A percentile compares a stretch with the other conserved stretches of the same genome.
These are phyloP conservation scores for Saccharomyces hybrid DNA, from an alignment of 1,139 yeast species.

Conservation along the genomic window DNA sequence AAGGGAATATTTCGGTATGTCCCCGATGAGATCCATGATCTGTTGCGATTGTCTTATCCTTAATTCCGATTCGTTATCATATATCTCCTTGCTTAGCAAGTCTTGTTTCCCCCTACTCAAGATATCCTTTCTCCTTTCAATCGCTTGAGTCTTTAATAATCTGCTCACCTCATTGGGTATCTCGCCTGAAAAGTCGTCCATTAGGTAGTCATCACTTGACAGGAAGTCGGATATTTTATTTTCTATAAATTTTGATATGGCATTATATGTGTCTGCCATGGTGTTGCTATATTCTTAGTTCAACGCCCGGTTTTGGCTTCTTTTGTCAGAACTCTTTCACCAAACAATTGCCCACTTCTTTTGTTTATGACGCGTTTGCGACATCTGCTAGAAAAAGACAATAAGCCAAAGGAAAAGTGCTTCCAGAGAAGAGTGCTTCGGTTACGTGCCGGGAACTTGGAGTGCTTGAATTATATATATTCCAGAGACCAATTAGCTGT, in stretches of 20 bases:
- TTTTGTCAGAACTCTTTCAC: neutral
- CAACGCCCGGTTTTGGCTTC: neutral
- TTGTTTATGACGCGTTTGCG: too few relatives aligned
- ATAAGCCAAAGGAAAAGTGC: too few relatives aligned
- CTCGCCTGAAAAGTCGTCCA: slow-evolving; percentile 1
- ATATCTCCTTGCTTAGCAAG: slow-evolving; percentile 10
- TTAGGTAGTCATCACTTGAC: neutral
- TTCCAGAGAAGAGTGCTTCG: too few relatives aligned
- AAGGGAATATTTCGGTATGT: slow-evolving; percentile 16
- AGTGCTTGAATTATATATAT: too few relatives aligned
- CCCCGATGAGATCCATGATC: slow-evolving; percentile 19
- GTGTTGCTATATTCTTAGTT: neutral
- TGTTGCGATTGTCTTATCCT: slow-evolving; percentile 13
- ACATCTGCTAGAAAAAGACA: too few relatives aligned
- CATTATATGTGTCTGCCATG: neutral
- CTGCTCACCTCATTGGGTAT: neutral
- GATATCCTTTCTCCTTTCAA: slow-evolving; percentile 5
- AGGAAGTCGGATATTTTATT: neutral
- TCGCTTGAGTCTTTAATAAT: neutral
- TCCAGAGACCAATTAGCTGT: too few relatives aligned
- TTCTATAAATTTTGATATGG: neutral
- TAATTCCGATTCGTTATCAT: slow-evolving; percentile 15
- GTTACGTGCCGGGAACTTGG: too few relatives aligned
- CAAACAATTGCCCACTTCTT: too few relatives aligned
- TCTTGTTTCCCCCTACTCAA: slow-evolving; percentile 10